These are phyloP conservation scores for Capsicum chinense DNA, from an alignment of 257 asterid genomes.

Conservation along the genomic window DNA sequence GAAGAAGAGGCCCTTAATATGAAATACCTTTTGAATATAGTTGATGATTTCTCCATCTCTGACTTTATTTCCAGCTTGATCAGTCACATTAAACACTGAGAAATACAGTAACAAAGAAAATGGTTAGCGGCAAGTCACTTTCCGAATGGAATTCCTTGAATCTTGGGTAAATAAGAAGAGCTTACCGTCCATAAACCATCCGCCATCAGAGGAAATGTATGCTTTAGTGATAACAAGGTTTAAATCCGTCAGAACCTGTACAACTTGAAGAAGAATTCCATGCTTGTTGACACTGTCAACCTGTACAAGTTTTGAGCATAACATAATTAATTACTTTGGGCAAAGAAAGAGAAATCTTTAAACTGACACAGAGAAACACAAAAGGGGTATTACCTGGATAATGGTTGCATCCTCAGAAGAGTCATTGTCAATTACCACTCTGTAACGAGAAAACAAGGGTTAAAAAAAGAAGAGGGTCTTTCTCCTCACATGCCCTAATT, in stretches of 20 bases:
- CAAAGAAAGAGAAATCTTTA: neutral
- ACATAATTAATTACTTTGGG: neutral
- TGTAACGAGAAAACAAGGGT: conserved; percentile 39
- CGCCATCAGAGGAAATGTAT: conserved; percentile 82
- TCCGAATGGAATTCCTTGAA: neutral
- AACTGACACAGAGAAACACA: neutral
- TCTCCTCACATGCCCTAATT: neutral
- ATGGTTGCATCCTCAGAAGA: conserved; percentile 70
- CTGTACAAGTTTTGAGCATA: conserved; percentile 41
- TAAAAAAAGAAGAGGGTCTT: neutral
- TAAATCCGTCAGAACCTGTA: conserved; percentile 80
- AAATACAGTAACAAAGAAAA: neutral
- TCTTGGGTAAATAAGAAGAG: neutral
- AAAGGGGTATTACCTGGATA: conserved; percentile 54
- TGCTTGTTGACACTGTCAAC: conserved; percentile 77
- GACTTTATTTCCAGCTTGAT: conserved; percentile 60
- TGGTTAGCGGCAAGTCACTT: neutral
- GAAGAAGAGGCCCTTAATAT: conserved; percentile 9
- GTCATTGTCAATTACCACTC: conserved; percentile 75
- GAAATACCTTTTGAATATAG: conserved; percentile 65
- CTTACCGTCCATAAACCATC: conserved; percentile 91
- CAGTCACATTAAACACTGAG: conserved; percentile 75
- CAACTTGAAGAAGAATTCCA: conserved; percentile 75
- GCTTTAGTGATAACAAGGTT: conserved; percentile 78
- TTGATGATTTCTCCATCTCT: conserved; percentile 58